Evolutionary conservation across 768 basidiomycete genomes (phyloP).

Genomic region (Mycena latifolia): DNA sequence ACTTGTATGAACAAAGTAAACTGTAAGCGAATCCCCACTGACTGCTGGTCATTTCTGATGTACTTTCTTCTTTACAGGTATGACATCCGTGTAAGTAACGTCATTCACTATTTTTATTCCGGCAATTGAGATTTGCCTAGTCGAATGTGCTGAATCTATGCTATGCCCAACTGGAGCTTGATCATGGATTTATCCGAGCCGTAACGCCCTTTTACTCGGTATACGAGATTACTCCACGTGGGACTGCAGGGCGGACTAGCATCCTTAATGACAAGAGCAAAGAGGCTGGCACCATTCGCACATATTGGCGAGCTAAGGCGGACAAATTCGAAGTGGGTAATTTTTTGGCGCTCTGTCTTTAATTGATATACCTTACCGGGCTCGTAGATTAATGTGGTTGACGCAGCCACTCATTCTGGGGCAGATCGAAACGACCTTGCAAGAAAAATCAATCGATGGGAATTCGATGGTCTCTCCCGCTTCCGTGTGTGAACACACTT

Average conservation of each 20-base stretch:
- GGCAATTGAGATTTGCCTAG: too few species aligned
- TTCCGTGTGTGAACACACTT: not conserved
- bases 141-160: constrained; percentile 56
- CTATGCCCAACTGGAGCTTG: constrained; percentile 62
- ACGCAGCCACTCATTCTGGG: constrained; percentile 41
- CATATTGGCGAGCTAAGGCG: constrained; percentile 43
- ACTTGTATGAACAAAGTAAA: constrained; percentile 54
- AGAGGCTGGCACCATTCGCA: constrained; percentile 47
- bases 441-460: constrained; percentile 53
- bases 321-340: constrained; percentile 17
- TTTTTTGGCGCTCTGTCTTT: not conserved
- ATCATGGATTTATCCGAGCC: constrained; percentile 57
- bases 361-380: not conserved
- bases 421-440: constrained; percentile 49
- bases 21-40: constrained; percentile 41
- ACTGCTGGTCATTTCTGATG: not conserved
- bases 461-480: constrained; percentile 44
- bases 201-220: constrained; percentile 60
- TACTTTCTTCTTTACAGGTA: constrained; percentile 40
- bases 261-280: constrained; percentile 46
- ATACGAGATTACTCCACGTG: constrained; percentile 52
- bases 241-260: constrained; percentile 40
- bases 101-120: not conserved
- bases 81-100: constrained; percentile 50
- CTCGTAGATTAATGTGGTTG: constrained; percentile 51